Evolutionary conservation across 2,329 filamentous ascomycete genomes (phyloP).

Genomic region (Alternaria sp.): DNA sequence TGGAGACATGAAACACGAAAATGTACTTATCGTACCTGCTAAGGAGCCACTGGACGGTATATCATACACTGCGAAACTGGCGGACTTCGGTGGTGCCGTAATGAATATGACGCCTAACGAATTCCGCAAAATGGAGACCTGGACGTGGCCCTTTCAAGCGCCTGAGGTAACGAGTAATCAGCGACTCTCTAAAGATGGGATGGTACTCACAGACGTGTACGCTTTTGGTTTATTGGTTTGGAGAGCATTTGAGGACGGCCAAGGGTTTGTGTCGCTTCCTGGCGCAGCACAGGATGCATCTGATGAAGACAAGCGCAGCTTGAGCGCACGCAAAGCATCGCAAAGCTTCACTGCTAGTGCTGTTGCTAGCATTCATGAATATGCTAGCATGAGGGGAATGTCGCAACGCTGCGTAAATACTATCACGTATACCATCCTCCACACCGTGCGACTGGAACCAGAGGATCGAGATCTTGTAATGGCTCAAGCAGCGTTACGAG

Average conservation of each 20-base stretch:
- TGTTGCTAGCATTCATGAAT: neutral
- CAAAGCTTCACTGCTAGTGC: neutral
- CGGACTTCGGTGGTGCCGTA: conserved; percentile 14
- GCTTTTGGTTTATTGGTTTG: conserved; percentile 20
- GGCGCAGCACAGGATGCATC: neutral
- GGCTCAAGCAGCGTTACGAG: neutral
- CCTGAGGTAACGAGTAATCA: conserved; percentile 11
- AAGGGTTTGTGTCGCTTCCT: conserved; percentile 6
- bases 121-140: neutral
- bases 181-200: neutral
- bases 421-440: neutral
- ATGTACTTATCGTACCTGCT: conserved; percentile 16
- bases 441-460: neutral
- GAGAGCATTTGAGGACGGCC: conserved; percentile 14
- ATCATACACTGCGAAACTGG: neutral
- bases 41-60: neutral
- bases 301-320: conserved; percentile 5
- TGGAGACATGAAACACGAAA: conserved; percentile 25
- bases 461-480: neutral
- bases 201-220: conserved; percentile 20
- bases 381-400: neutral
- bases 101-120: conserved; percentile 15
- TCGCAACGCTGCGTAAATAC: neutral
- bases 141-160: conserved; percentile 13
- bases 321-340: neutral